These are phyloP conservation scores for Rhodotorula diobovata DNA, from an alignment of 768 basidiomycete genomes.

Conservation along the genomic window DNA sequence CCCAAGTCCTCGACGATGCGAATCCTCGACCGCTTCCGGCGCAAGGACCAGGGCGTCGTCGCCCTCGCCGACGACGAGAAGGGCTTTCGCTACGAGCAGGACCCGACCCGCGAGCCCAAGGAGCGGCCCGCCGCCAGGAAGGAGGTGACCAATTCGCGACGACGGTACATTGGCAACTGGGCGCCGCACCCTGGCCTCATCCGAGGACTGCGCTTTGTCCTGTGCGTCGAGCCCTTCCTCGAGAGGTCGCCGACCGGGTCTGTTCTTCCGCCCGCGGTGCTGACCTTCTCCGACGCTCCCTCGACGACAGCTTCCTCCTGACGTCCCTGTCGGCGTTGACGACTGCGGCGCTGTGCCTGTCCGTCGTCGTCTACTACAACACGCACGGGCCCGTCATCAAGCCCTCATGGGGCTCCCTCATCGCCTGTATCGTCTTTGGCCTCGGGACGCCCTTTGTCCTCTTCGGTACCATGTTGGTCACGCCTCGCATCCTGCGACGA, in stretches of 20 bases:
- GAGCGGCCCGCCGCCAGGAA: not conserved
- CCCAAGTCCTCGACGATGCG: constrained; percentile 8
- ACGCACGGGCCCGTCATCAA: constrained; percentile 25
- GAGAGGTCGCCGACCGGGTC: not conserved
- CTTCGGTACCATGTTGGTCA: constrained; percentile 20
- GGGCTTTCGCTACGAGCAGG: constrained; percentile 17
- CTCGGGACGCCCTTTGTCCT: constrained; percentile 27
- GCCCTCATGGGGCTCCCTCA: constrained; percentile 35
- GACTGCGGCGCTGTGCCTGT: constrained; percentile 25
- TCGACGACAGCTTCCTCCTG: constrained; percentile 8
- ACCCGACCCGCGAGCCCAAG: constrained; percentile 2
- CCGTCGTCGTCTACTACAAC: constrained; percentile 37
- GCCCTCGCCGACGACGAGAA: constrained; percentile 22
- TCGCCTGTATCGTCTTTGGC: constrained; percentile 34
- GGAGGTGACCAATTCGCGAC: not conserved
- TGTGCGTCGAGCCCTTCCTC: not conserved
- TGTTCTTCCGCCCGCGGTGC: too few relatives aligned
- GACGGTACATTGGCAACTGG: constrained; percentile 12
- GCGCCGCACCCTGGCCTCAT: constrained; percentile 28
- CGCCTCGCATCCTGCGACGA: constrained; percentile 19
- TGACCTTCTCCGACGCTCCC: not conserved
- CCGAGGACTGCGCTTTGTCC: constrained; percentile 12
- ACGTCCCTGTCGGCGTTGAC: constrained; percentile 27
- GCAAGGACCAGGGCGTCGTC: constrained; percentile 10
- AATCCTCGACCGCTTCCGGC: constrained; percentile 11